A percentile compares a stretch with the other conserved stretches of the same genome.
phyloP scores from a whole-genome alignment of 257 asterid species.

The Salvia splendens region DNA sequence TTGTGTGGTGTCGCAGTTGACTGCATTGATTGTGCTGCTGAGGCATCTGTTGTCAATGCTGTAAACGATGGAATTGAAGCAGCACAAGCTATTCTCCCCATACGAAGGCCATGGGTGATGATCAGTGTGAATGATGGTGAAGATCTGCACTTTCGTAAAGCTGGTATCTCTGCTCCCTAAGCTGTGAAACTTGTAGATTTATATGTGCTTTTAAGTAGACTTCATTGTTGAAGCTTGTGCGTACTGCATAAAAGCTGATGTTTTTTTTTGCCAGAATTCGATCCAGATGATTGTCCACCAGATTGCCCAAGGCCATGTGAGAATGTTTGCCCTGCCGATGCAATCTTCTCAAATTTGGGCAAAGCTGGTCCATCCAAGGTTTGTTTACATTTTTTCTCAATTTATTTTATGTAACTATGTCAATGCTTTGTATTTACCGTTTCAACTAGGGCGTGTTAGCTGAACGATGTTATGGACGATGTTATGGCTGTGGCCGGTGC shows the following conservation, averaged over 20 bases:
- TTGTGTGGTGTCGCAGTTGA: constrained; percentile 53
- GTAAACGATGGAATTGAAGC: constrained; percentile 85
- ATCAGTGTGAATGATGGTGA: constrained; percentile 86
- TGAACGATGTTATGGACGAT: constrained; percentile 93
- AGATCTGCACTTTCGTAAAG: constrained; percentile 95
- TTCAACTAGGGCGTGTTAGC: constrained; percentile 63
- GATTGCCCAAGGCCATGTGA: constrained; percentile 92
- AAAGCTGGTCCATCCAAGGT: constrained; percentile 54
- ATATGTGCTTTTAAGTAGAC: background rate
- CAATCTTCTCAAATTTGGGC: constrained; percentile 55
- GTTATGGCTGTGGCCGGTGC: constrained; percentile 99
- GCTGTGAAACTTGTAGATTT: background rate
- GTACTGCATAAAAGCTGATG: background rate
- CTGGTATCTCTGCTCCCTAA: constrained; percentile 45
- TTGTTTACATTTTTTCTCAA: constrained; percentile 18
- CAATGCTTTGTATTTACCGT: background rate
- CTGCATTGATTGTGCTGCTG: constrained; percentile 98
- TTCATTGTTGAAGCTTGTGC: background rate
- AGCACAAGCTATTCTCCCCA: constrained; percentile 63
- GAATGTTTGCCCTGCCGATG: constrained; percentile 86
- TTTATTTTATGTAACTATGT: background rate
- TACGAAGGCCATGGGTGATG: constrained; percentile 97
- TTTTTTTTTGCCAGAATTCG: constrained; percentile 55
- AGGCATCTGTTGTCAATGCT: constrained; percentile 77
- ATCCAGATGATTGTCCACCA: constrained; percentile 76